Evolutionary conservation across 805 yeast genomes (phyloP).

Genomic region (Sungouiozyma intestinalis): DNA sequence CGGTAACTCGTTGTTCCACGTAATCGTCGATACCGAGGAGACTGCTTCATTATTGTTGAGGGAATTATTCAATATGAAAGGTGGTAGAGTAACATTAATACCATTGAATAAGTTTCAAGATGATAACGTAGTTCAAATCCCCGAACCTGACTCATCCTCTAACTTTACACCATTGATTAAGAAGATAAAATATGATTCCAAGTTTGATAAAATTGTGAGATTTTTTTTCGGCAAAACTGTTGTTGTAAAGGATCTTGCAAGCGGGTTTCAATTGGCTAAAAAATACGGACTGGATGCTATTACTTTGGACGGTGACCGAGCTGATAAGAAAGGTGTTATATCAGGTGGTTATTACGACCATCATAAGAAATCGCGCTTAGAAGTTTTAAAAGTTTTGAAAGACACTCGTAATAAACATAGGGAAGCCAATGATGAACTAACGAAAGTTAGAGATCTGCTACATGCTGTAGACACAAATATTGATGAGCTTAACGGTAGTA

Average conservation of each 20-base stretch:
- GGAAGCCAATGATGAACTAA: slow-evolving; percentile 31
- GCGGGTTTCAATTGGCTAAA: slow-evolving; percentile 59
- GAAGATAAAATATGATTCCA: slow-evolving; percentile 53
- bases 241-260: slow-evolving; percentile 58
- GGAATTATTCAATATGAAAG: slow-evolving; percentile 54
- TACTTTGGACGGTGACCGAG: slow-evolving; percentile 86
- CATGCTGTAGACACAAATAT: slow-evolving; percentile 41
- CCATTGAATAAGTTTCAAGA: slow-evolving; percentile 62
- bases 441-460: slow-evolving; percentile 32
- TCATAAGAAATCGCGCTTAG: slow-evolving; percentile 55
- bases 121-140: slow-evolving; percentile 38
- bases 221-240: slow-evolving; percentile 77
- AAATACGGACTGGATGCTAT: slow-evolving; percentile 58
- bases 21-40: slow-evolving; percentile 79
- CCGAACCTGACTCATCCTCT: slow-evolving; percentile 42
- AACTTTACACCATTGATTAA: slow-evolving; percentile 64
- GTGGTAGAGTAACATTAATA: slow-evolving; percentile 85
- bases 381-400: slow-evolving; percentile 49
- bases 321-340: slow-evolving; percentile 72
- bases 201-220: slow-evolving; percentile 53
- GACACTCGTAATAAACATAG: slow-evolving; percentile 32
- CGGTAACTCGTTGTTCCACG: slow-evolving; percentile 75
- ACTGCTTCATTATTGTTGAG: slow-evolving; percentile 76
- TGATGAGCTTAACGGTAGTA: slow-evolving; percentile 38
- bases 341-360: slow-evolving; percentile 79